Evolutionary conservation across 1,284 basidiomycete species (phyloP).

Genomic region (Lentinula novae-zelandiae): DNA sequence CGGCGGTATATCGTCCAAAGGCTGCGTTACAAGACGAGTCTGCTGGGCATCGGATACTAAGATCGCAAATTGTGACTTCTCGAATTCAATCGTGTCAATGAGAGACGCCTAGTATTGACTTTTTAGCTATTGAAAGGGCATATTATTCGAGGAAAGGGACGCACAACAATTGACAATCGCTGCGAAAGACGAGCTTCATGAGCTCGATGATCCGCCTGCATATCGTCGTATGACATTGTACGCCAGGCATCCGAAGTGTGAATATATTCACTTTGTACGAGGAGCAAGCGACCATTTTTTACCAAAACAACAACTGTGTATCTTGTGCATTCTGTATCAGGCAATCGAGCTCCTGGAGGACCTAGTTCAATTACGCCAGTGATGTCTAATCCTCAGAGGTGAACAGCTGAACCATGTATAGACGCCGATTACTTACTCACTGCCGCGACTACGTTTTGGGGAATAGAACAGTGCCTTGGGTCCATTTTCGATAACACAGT

Average conservation of each 20-base stretch:
- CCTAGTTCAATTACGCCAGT: no score
- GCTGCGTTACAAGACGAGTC: not conserved
- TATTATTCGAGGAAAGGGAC: not conserved
- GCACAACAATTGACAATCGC: not conserved
- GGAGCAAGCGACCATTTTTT: not conserved
- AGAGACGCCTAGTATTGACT: not conserved
- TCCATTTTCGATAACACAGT: not conserved
- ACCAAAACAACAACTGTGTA: not conserved
- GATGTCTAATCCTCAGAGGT: no score
- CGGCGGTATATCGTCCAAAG: not conserved
- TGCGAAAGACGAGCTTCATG: no score
- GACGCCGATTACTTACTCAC: not conserved
- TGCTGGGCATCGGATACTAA: not conserved
- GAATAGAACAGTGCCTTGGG: not conserved
- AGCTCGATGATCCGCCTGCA: no score
- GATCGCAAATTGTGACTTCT: not conserved
- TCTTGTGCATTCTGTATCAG: no score
- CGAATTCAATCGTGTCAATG: not conserved
- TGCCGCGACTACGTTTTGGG: conserved; percentile 1
- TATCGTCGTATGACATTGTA: not conserved
- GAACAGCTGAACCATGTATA: not conserved
- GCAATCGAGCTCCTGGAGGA: no score
- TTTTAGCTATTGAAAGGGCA: not conserved
- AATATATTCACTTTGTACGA: not conserved
- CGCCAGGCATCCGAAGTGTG: no score